Base-by-base conservation (phyloP, 768 basidiomycete genomes). In the Macrolepiota fuliginosa region DNA sequence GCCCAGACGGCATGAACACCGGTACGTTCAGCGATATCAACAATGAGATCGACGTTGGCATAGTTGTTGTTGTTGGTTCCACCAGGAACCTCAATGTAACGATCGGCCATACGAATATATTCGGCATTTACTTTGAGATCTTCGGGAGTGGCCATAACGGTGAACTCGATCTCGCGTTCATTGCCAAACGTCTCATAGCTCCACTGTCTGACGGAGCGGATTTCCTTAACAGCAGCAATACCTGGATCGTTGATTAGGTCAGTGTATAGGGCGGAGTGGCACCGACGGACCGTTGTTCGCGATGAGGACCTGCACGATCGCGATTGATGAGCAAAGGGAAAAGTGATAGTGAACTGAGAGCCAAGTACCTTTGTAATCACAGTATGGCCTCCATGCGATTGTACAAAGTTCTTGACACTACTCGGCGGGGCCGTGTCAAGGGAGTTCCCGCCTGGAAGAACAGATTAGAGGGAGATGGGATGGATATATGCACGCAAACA, bases 1-100 rank as follows among this genome's bases (percentile, higher is more conserved):
- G 97, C 97, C 97, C 97, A 99, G 25, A 99, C 97, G 47, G 97
- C 97, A 70, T 99, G 97, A 1, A 98, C 97, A 35, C 95, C 97
- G 22, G 94, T 84, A 66, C 97, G 89, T 76, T 99, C 96, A 46
- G 97, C 97, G 61, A 99, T 88, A 71, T 99, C 97, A 62, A 98
- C 92, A 69, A 99, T 98, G 70, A 97, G 89, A 70, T 99, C 97
- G 68, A 99, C 97, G 73, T 99, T 99, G 67, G 97, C 97, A 71
- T 98, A 98, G 76, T 99, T 98, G 83, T 98, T 95, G 82, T 98
- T 99, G 74, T 99, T 99, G 19, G 91, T 86, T 63, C 97, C 97
- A 63, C 97, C 97, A 19, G 97, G 96, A 9, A 99, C 97, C 76
- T 99, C 97, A 71, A 99, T 91, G 72, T 97, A 98, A 68, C 95